Conservation (phyloP, 1,139 yeast species). For the Diutina pseudorugosa region DNA sequence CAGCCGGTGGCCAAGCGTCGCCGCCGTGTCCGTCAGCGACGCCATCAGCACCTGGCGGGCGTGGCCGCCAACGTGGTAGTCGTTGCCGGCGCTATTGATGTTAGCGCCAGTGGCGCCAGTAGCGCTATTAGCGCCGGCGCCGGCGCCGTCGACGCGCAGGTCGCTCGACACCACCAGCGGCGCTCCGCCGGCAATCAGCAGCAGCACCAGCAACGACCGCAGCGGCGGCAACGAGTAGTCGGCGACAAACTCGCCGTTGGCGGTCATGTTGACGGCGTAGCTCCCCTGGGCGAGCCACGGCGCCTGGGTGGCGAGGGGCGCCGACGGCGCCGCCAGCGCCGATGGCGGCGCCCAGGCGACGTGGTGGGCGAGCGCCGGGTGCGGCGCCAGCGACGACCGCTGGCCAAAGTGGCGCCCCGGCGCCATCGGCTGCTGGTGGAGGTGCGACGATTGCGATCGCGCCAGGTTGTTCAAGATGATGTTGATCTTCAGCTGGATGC, state of each 20-base stretch:
- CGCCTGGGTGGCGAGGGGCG: not conserved
- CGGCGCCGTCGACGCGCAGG: too few species aligned
- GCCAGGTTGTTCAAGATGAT: conserved; percentile 15
- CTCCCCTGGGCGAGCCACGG: not conserved
- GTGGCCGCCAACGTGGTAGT: not conserved
- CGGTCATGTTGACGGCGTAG: conserved; percentile 14
- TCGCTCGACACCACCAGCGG: not conserved
- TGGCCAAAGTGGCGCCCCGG: not conserved
- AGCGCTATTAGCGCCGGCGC: too few species aligned
- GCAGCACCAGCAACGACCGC: not conserved
- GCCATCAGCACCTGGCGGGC: conserved; percentile 4
- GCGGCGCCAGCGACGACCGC: not conserved
- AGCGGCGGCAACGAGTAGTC: conserved; percentile 1
- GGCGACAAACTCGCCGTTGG: conserved; percentile 20
- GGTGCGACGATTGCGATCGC: too few species aligned
- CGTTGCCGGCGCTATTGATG: too few species aligned
- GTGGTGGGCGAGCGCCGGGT: not conserved
- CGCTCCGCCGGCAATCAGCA: conserved; percentile 1
- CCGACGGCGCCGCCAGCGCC: not conserved
- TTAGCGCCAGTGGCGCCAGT: not conserved
- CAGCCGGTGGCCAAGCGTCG: not conserved
- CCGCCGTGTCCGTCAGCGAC: not conserved
- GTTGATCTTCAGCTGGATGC: conserved; percentile 35
- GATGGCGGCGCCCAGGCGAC: not conserved
- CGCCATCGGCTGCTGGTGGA: not conserved